Evolutionary conservation across 371 early-diverging fungal species (phyloP).

Genomic region (Syncephalastrum contaminatum): DNA sequence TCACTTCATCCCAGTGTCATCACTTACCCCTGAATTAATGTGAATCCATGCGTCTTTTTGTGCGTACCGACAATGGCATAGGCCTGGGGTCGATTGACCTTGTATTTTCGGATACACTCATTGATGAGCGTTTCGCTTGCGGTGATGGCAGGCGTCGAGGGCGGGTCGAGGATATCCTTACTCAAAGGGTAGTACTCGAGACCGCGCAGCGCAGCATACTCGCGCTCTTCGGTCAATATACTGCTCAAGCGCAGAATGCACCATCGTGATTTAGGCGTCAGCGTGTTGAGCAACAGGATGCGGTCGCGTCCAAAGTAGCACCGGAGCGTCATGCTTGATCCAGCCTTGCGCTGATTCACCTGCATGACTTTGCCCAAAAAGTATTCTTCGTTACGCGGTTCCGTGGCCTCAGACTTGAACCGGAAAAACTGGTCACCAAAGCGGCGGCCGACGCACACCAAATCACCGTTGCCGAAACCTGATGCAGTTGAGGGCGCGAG

Average conservation of each 20-base stretch:
- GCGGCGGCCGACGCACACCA: conserved; percentile 47
- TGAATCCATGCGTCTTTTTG: conserved; percentile 71
- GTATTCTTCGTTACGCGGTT: conserved; percentile 14
- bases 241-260: conserved; percentile 38
- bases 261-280: conserved; percentile 46
- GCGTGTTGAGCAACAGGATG: conserved; percentile 40
- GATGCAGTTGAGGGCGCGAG: conserved; percentile 31
- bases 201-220: conserved; percentile 77
- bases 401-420: neutral
- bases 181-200: conserved; percentile 66
- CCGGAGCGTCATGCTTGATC: conserved; percentile 47
- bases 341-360: conserved; percentile 40
- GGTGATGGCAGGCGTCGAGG: conserved; percentile 14
- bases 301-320: conserved; percentile 46
- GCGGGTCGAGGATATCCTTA: conserved; percentile 66
- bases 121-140: conserved; percentile 39
- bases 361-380: conserved; percentile 65
- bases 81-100: conserved; percentile 90
- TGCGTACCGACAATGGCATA: conserved; percentile 77
- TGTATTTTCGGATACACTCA: conserved; percentile 58
- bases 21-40: conserved; percentile 85
- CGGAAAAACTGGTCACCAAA: conserved; percentile 45
- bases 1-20: conserved; percentile 2
- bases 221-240: conserved; percentile 80
- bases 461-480: conserved; percentile 42